Base-by-base conservation (phyloP, 371 early-diverging fungal species). In the Quaeritorhiza haematococci region DNA sequence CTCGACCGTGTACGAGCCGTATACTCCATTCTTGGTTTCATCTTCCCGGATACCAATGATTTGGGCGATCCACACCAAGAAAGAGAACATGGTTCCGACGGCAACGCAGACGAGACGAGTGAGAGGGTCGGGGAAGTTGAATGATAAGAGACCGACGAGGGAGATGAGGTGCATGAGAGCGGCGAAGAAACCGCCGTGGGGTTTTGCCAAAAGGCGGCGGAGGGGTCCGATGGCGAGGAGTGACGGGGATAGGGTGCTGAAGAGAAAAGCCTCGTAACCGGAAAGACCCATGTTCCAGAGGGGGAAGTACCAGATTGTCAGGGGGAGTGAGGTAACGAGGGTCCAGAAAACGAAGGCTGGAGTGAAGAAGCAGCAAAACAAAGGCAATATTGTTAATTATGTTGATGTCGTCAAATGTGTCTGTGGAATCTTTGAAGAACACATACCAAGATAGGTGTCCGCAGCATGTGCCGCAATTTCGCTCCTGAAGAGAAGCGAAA, bases 261-360 rank as follows among this genome's bases (percentile, higher is more conserved):
- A 74, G 56, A 90, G 67, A 46, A 84, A 83, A 1, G 82, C 84
- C 62, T 90, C 90, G 64, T 80, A 86, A 23, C 90, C 90, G 15
- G 88, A 87, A 55, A 89, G 76, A 10, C 90, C 90, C 89, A 90
- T 89, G 68, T 87, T 79, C 87, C 88, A 90, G 47, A 90, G 68
- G 19, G 90, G 90, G 62, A 90, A 90, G 62, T 87, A 89, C 90
- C 90, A 90, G 48, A 89, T 84, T 49, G 84, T 73, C 24, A 87
- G 62, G 0, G 87, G 81, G 42, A 89, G 68, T 23, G 88, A 82
- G 0, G 89, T 88, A 54, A 88, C 73, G 70, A 84, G 80, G 23
- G 88, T 86, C 90, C 90, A 90, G 57, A 86, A 87, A 21, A 86
- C 76, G 65, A 85, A 88, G 28, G 84, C 83, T 78, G 69, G 34